These are phyloP conservation scores for Xylogone sp. DNA, from an alignment of 2,329 filamentous ascomycete species.

Conservation along the genomic window DNA sequence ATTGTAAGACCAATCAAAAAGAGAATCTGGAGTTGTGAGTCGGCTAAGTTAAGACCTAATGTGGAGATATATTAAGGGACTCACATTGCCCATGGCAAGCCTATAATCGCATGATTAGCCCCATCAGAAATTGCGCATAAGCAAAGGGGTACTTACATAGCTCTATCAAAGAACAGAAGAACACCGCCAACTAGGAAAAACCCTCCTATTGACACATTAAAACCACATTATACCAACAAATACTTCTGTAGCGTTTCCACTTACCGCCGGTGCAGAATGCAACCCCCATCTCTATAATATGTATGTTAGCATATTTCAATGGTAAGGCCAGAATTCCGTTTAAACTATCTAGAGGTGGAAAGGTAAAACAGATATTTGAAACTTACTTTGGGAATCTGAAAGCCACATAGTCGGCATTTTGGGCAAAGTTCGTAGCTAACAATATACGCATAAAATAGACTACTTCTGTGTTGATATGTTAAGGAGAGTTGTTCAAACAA, in stretches of 20 bases:
- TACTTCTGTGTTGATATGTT: background rate
- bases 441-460: background rate
- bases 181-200: conserved; percentile 95
- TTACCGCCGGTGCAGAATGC: conserved; percentile 96
- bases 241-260: conserved; percentile 35
- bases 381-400: conserved; percentile 87
- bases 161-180: conserved; percentile 95
- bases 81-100: conserved; percentile 88
- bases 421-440: conserved; percentile 2
- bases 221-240: conserved; percentile 8
- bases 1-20: conserved; percentile 96
- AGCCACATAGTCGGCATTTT: conserved; percentile 74
- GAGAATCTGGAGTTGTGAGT: conserved; percentile 64
- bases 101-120: conserved; percentile 38
- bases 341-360: conserved; percentile 13
- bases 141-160: conserved; percentile 66
- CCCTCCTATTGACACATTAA: conserved; percentile 56
- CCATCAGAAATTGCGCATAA: too few relatives aligned
- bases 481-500: background rate
- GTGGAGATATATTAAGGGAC: conserved; percentile 36
- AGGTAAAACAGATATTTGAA: conserved; percentile 16
- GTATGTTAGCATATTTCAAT: conserved; percentile 21
- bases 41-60: conserved; percentile 19
- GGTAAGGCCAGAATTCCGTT: conserved; percentile 4
- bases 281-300: conserved; percentile 77